Evolutionary conservation across 129 eudicot genomes (phyloP).

Genomic region (Daucus carota): DH1_v3.0 NC_030381.2:42479501-42480000

Average conservation of each 20-base stretch:
- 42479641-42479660: not conserved
- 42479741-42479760: not conserved
- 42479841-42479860: constrained; percentile 97
- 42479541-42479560: not conserved
- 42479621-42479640: constrained; percentile 18
- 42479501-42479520: not conserved
- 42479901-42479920: too few species aligned
- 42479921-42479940: too few species aligned
- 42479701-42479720: not conserved
- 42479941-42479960: too few species aligned
- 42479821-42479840: constrained; percentile 82
- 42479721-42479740: not conserved
- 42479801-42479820: constrained; percentile 98
- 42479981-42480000: too few species aligned
- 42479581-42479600: constrained; percentile 52
- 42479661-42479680: not conserved
- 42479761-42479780: not conserved
- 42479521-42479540: not conserved
- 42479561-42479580: not conserved
- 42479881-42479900: constrained; percentile 6
- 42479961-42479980: too few species aligned
- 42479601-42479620: constrained; percentile 98
- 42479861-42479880: constrained; percentile 73
- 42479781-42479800: constrained; percentile 24
- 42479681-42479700: not conserved